Evolutionary conservation across 2,329 filamentous ascomycete genomes (phyloP), one percentile per base, ranked within the genome.

Genomic region (Alternaria alternata): DNA sequence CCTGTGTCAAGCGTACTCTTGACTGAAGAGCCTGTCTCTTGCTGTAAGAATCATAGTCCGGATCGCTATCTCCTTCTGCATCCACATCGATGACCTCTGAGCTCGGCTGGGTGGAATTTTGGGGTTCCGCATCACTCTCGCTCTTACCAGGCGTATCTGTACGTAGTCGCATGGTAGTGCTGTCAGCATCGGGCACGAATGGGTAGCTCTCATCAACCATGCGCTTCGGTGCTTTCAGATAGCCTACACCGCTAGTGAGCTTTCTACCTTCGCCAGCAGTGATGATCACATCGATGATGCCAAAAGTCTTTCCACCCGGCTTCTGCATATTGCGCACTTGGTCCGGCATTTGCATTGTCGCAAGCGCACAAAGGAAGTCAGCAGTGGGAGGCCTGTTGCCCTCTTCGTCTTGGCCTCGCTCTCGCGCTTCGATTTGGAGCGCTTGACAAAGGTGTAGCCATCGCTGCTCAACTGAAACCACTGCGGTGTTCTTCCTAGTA

Each of bases 251-350:
- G 12, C 48, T 61, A 0, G 62, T 67, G n/a, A 70, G 14, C 46
- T 76, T 77, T 56, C 56, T 71, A 7, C 75, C 74, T 8, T 52
- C 32, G 22, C 75, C 75, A 38, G 68, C 66, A 2, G 74, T 74
- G 42, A 78, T 67, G n/a, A 77, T 48, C 1, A 81, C 75, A 61
- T 82, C 80, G 14, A 81, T 67, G 7, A 80, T 63, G 3, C 78
- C 78, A 49, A 80, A 78, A 1, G 69, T 70, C 18, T 43, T 69
- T 5, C 70, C 69, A 9, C 70, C 68, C 5, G 66, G 54, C 14
- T 69, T 74, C 51, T 78, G 77, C 68, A 79, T 70, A 8, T 63
- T 36, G 1, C 61, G 28, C 5, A 81, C 53, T 2, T 65, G 61
- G 2, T 72, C 61, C 5, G 81, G 82, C 64, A 83, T 76, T 3